Evolutionary conservation across 352 stramenopile species (phyloP).

Genomic region (Globisporangium apiculatum): DNA sequence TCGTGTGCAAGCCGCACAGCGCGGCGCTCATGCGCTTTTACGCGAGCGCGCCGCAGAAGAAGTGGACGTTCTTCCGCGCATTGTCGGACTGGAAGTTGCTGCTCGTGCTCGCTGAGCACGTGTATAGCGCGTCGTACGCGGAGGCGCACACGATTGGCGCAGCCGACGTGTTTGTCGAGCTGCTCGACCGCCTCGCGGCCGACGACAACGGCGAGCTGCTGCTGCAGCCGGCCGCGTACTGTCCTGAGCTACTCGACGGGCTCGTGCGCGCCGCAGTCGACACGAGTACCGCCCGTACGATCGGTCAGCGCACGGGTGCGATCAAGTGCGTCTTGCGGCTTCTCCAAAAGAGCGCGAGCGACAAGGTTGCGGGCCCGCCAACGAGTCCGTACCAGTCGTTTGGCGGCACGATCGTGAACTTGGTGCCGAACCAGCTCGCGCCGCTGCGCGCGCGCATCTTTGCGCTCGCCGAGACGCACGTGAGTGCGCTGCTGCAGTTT

Average conservation of each 20-base stretch:
- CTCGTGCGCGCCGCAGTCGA: conserved; percentile 65
- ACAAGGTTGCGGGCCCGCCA: conserved; percentile 71
- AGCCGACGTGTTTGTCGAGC: conserved; percentile 85
- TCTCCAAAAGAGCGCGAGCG: conserved; percentile 63
- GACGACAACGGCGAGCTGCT: conserved; percentile 87
- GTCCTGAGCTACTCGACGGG: conserved; percentile 71
- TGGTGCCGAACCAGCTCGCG: conserved; percentile 75
- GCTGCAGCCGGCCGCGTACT: conserved; percentile 81
- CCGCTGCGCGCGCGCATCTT: conserved; percentile 71
- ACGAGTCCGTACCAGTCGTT: conserved; percentile 85
- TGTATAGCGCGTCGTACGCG: conserved; percentile 53
- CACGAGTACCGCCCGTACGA: conserved; percentile 21
- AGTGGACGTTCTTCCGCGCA: conserved; percentile 84
- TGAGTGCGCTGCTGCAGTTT: conserved; percentile 64
- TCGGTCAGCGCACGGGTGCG: conserved; percentile 68
- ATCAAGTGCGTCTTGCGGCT: conserved; percentile 79
- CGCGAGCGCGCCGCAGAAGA: conserved; percentile 56
- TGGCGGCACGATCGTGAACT: conserved; percentile 76
- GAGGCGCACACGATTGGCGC: conserved; percentile 73
- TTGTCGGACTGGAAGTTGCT: conserved; percentile 87
- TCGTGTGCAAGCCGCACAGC: conserved; percentile 84
- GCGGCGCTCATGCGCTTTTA: conserved; percentile 67
- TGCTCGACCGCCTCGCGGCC: conserved; percentile 78
- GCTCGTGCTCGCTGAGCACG: conserved; percentile 73
- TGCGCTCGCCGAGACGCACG: conserved; percentile 48